These are phyloP conservation scores for Mycena epipterygia DNA, from an alignment of 768 basidiomycete genomes.

Conservation along the genomic window DNA sequence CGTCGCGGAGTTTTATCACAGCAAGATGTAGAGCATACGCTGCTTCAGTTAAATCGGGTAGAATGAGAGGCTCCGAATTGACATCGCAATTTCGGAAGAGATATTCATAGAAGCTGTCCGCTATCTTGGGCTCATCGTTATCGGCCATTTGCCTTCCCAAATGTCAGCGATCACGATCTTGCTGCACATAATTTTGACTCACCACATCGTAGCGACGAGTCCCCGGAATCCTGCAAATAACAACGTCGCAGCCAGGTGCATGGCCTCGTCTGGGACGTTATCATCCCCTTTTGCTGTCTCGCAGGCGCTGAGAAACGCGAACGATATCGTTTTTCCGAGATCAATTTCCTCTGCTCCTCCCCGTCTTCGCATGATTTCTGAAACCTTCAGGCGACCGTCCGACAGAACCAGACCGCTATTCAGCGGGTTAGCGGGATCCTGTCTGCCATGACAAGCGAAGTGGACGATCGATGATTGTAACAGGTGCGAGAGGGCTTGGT, in stretches of 20 bases:
- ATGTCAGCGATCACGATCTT: constrained; percentile 1
- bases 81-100: not conserved
- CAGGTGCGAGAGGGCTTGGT: constrained; percentile 15
- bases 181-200: constrained; percentile 5
- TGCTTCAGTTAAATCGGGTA: not conserved
- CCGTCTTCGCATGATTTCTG: constrained; percentile 16
- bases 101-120: constrained; percentile 9
- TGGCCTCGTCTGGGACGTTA: not conserved
- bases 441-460: constrained; percentile 14
- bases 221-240: constrained; percentile 19
- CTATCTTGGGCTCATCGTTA: constrained; percentile 9
- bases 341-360: no score
- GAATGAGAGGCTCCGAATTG: not conserved
- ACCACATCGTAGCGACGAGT: constrained; percentile 17
- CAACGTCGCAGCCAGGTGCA: constrained; percentile 9
- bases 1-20: constrained; percentile 12
- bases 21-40: constrained; percentile 16
- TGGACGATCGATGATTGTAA: constrained; percentile 15
- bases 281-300: constrained; percentile 10
- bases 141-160: constrained; percentile 10
- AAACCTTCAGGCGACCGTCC: constrained; percentile 6
- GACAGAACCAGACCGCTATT: constrained; percentile 13
- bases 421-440: constrained; percentile 13
- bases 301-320: constrained; percentile 20
- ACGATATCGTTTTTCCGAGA: no score